Conservation (phyloP, 345 rosid genomes). For the Melaleuca quinquenervia region DNA sequence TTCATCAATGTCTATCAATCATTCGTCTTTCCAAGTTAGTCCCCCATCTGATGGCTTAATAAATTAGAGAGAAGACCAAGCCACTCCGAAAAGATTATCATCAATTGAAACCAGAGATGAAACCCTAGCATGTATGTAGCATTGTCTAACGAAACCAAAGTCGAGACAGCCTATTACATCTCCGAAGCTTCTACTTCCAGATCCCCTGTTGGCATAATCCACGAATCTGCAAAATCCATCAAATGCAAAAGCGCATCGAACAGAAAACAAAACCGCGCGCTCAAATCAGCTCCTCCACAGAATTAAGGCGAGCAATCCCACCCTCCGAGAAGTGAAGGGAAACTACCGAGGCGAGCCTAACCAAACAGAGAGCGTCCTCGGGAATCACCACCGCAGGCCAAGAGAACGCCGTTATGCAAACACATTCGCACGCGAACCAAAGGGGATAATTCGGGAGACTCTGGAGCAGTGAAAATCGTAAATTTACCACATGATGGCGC, state of each 20-base stretch:
- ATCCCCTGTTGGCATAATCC: background rate
- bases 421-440: background rate
- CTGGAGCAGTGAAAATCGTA: background rate
- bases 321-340: too few species aligned
- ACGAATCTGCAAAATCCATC: background rate
- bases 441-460: background rate
- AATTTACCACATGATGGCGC: slow-evolving; percentile 76
- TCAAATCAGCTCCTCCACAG: background rate
- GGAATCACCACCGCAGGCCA: background rate
- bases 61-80: background rate
- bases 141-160: background rate
- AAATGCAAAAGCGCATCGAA: background rate
- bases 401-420: background rate
- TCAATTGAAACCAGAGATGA: background rate
- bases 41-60: background rate
- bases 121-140: background rate
- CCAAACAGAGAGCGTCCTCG: background rate
- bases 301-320: background rate
- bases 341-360: background rate
- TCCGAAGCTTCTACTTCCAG: background rate
- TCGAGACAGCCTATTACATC: background rate
- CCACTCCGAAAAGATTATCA: background rate
- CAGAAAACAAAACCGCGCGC: background rate
- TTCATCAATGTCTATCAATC: background rate
- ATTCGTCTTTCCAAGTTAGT: background rate